These are phyloP conservation scores for Stephanodiscus triporus DNA, from an alignment of 108 stramenopile species.

Conservation along the genomic window DNA sequence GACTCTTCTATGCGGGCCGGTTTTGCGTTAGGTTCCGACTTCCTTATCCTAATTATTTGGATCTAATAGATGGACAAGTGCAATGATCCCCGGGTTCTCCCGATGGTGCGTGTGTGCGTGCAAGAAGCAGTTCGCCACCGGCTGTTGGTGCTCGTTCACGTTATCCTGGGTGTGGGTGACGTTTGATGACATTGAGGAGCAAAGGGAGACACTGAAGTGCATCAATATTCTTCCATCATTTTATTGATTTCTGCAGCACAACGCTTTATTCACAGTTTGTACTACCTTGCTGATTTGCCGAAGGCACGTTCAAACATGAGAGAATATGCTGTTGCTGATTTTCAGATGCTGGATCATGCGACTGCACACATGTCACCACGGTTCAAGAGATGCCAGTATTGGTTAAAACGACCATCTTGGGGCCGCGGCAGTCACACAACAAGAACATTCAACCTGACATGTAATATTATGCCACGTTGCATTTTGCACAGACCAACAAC, in stretches of 20 bases:
- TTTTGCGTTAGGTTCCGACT: neutral
- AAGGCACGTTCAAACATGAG: neutral
- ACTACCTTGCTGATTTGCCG: neutral
- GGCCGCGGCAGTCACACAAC: neutral
- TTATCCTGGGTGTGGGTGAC: conserved; percentile 12
- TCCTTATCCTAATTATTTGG: neutral
- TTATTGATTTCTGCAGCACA: conserved; percentile 17
- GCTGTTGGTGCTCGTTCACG: neutral
- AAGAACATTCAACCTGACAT: neutral
- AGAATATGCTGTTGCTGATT: conserved; percentile 4
- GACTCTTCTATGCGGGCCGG: neutral
- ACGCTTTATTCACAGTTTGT: conserved; percentile 7
- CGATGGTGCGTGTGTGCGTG: neutral
- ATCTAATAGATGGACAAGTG: neutral
- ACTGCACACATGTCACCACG: too few relatives aligned
- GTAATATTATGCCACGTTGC: neutral
- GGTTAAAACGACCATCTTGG: neutral
- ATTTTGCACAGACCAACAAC: conserved; percentile 9
- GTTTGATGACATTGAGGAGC: conserved; percentile 14
- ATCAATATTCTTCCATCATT: conserved; percentile 6
- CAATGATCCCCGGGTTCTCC: neutral
- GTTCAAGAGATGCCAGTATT: conserved; percentile 4
- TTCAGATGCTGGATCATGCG: too few relatives aligned
- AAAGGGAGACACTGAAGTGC: neutral
- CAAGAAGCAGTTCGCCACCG: neutral